These are phyloP conservation scores for Phoenix roebelenii DNA, from an alignment of 176 grass and related monocot genomes.

Conservation along the genomic window DNA sequence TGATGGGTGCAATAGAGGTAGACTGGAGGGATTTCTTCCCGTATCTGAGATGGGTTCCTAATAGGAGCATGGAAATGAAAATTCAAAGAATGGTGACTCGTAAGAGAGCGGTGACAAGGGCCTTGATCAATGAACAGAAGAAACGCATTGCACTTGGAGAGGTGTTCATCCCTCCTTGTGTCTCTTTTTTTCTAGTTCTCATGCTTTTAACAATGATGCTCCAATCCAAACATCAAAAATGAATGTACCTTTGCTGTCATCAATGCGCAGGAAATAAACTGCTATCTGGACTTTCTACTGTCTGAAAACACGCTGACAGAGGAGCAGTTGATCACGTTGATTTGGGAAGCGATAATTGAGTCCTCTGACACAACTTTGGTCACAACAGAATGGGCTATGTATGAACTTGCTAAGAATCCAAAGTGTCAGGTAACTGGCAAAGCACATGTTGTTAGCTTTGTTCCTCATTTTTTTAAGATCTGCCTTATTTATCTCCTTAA, in stretches of 20 bases:
- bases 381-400: slow-evolving; percentile 84
- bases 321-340: slow-evolving; percentile 41
- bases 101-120: slow-evolving; percentile 34
- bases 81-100: slow-evolving; percentile 31
- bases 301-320: slow-evolving; percentile 53
- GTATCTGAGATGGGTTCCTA: slow-evolving; percentile 79
- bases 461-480: neutral
- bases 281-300: slow-evolving; percentile 62
- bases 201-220: too few relatives aligned
- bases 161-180: slow-evolving; percentile 22
- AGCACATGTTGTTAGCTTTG: neutral
- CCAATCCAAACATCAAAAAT: neutral
- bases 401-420: slow-evolving; percentile 63
- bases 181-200: neutral
- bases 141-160: slow-evolving; percentile 44
- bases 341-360: slow-evolving; percentile 75
- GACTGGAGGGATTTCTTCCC: slow-evolving; percentile 99
- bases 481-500: slow-evolving; percentile 1
- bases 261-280: slow-evolving; percentile 34
- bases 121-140: slow-evolving; percentile 58
- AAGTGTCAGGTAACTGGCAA: slow-evolving; percentile 31
- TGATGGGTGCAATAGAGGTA: slow-evolving; percentile 76
- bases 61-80: slow-evolving; percentile 54
- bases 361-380: slow-evolving; percentile 67
- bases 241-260: neutral